Evolutionary conservation across 805 yeast species (phyloP), one percentile per base, ranked within the genome.

Genomic region (Candida multigemmis): DNA sequence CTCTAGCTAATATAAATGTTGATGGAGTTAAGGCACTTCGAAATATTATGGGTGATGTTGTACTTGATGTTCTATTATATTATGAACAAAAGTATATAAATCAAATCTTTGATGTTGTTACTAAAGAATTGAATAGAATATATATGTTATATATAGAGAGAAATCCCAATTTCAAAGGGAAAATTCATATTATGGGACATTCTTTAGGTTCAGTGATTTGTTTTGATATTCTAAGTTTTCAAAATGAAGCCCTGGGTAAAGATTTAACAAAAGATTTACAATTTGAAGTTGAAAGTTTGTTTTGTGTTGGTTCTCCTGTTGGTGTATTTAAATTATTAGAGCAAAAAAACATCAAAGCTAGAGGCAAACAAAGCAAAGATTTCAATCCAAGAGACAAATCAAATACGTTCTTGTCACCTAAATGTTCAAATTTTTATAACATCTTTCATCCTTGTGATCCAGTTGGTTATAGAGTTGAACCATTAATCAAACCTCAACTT

Each of bases 401-500:
- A 5, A 19, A 55, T 25, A 25, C 15, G 2, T 37, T 34, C 22
- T 50, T 58, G 6, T 50, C 68, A 3, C 85, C 91, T 3, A 66
- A 65, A 17, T 77, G 80, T 36, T 53, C 61, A 2, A 80, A 81
- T 41, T 50, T 81, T 22, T 91, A 80, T 56, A 89, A 89, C 45
- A 55, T 91, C 5, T 85, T 81, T 56, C 94, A 89, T 40, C 83
- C 89, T 0, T 78, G 93, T 37, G 98, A 89, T 46, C 95, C 96
- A 1, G 77, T 91, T 21, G 87, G 89, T 0, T 85, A 87, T 42
- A 61, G 97, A 30, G 54, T 87, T 32, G 98, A 89, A 50, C 98
- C 98, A 2, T 55, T 89, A 31, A 67, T 87, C 4, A 53, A 60
- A 33, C 60, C 65, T 12, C 52, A 45, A 33, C 61, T 77, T 36